Evolutionary conservation across 2,329 filamentous ascomycete genomes (phyloP), one percentile per base, ranked within the genome.

Genomic region (Arthrobotrys sphaeroides): DNA sequence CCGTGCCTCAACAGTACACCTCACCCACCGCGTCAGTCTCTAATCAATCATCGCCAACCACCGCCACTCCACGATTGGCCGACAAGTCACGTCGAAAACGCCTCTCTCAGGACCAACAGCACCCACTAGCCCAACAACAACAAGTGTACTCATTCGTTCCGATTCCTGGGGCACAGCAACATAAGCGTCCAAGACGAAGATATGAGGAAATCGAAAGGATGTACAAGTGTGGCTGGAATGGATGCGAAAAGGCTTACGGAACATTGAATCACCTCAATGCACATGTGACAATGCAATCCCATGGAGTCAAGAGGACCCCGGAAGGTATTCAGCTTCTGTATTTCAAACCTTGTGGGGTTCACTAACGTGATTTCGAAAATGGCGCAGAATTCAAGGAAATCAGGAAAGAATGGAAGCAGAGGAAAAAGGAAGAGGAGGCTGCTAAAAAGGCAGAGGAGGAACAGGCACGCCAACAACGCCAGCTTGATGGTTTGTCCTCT

Each of bases 171-270:
- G 93, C 94, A 10, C 94, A 97, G 82, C 95, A 99, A 82, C 94
- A 98, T 83, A 99, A 99, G 85, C 89, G 95, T 72, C 95, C 95
- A 10, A 89, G 95, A 78, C 87, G 95, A 80, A 89, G 95, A 64
- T 99, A 97, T 80, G 95, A 99, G 83, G 95, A 99, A 82, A 99
- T 99, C 80, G 95, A 99, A 85, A 90, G 95, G 81, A 98, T 99
- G 95, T 98, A 99, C 86, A 98, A 98, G 84, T 99, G 95, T 81
- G 95, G 94, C 24, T 98, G 93, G 92, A 94, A 97, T 78, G 94
- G 94, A 6, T 99, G 95, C 81, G 95, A 99, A 84, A 99, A 99
- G 84, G 95, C 95, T 1, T 99, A 99, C 80, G 95, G 95, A 74
- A 99, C 95, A 53, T 84, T 99, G 77, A 99, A 99, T 83, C 95